A percentile compares a stretch with the other conserved stretches of the same genome.
Conservation (phyloP, 2,329 filamentous ascomycete genomes). For the Lasiodiplodia hormozganensis region DNA sequence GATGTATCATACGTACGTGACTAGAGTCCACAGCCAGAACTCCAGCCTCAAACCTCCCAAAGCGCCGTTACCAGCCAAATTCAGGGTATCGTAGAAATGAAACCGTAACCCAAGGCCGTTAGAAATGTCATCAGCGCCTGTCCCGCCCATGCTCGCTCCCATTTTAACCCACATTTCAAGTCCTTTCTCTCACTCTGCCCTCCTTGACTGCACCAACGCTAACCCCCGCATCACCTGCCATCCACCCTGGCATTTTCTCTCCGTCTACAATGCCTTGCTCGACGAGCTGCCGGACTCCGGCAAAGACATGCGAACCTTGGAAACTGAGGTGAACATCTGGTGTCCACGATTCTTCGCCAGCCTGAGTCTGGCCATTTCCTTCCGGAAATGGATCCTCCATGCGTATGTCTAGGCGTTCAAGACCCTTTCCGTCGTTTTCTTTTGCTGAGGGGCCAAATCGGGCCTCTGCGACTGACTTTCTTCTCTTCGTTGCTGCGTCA, state of each 20-base stretch:
- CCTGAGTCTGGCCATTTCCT: not conserved
- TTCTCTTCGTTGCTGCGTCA: conserved; percentile 58
- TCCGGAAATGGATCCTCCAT: conserved; percentile 54
- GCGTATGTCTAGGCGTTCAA: conserved; percentile 59
- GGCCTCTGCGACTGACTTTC: conserved; percentile 67
- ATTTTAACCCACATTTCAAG: conserved; percentile 4
- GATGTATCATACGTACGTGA: not conserved
- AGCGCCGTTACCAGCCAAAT: conserved; percentile 10
- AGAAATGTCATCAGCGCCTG: conserved; percentile 1
- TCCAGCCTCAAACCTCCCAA: not conserved
- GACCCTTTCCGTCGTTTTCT: conserved; percentile 44
- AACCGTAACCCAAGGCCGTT: conserved; percentile 17
- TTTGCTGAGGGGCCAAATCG: conserved; percentile 69
- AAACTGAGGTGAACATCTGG: conserved; percentile 72
- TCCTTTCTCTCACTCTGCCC: conserved; percentile 62
- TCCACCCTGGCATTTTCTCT: conserved; percentile 83
- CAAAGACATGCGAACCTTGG: conserved; percentile 79
- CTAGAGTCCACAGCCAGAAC: not conserved
- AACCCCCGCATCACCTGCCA: conserved; percentile 86
- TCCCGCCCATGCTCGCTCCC: not conserved
- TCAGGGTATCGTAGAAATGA: conserved; percentile 25
- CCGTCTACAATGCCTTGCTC: conserved; percentile 79
- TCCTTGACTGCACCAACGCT: conserved; percentile 73
- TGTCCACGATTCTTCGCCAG: conserved; percentile 52
- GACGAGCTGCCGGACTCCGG: conserved; percentile 77